Evolutionary conservation across 1,284 basidiomycete species (phyloP).

Genomic region (Microbotryum lychnidis-dioicae): DNA sequence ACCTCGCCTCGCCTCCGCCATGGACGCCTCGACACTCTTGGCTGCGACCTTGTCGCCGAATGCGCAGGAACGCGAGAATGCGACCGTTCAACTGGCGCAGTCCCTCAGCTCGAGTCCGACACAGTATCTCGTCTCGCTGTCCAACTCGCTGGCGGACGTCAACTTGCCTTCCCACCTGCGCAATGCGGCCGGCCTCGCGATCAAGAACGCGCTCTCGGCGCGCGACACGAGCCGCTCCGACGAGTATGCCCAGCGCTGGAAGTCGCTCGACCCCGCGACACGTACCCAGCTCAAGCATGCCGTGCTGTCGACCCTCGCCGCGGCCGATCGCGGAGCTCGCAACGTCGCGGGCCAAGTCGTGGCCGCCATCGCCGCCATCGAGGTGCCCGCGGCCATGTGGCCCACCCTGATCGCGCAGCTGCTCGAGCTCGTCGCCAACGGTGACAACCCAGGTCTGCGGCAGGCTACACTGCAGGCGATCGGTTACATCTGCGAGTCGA

Average conservation of each 20-base stretch:
- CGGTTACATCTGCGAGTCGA: conserved; percentile 92
- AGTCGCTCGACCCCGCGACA: conserved; percentile 58
- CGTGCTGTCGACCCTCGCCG: conserved; percentile 71
- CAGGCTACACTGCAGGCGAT: conserved; percentile 89
- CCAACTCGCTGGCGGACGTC: conserved; percentile 70
- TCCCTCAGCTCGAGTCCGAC: conserved; percentile 79
- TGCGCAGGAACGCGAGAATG: conserved; percentile 74
- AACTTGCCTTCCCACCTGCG: conserved; percentile 64
- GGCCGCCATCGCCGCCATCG: conserved; percentile 84
- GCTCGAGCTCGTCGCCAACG: conserved; percentile 75
- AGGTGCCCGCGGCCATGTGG: conserved; percentile 83
- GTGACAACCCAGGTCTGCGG: conserved; percentile 63
- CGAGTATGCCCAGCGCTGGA: conserved; percentile 72
- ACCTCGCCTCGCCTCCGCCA: conserved; percentile 42
- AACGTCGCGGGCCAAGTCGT: conserved; percentile 87
- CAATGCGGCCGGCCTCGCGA: conserved; percentile 87
- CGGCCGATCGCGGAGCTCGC: conserved; percentile 63
- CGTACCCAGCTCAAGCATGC: conserved; percentile 79
- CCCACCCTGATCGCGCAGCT: conserved; percentile 80
- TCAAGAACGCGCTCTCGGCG: conserved; percentile 92
- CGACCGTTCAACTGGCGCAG: conserved; percentile 75
- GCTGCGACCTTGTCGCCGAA: conserved; percentile 66
- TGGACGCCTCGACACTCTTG: conserved; percentile 58
- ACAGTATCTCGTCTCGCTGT: conserved; percentile 80
- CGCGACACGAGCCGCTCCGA: conserved; percentile 68